phyloP scores from a whole-genome alignment of 208 protist genomes.

The Wallacemonas rigidus region DNA sequence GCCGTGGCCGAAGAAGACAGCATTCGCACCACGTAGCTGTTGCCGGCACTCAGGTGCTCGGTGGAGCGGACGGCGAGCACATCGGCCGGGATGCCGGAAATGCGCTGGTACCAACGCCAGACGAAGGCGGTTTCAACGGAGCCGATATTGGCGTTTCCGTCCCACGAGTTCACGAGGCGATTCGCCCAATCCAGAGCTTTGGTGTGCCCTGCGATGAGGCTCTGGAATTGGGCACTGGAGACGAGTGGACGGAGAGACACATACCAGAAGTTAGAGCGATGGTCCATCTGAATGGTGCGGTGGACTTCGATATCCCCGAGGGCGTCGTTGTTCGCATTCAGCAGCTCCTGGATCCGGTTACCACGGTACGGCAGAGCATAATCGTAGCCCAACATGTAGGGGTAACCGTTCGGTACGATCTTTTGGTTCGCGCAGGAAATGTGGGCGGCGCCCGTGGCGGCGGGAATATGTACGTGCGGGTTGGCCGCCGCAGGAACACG shows the following conservation, averaged over 20 bases:
- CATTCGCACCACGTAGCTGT: constrained; percentile 39
- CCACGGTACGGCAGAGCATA: constrained; percentile 50
- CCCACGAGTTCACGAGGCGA: constrained; percentile 40
- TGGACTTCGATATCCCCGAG: constrained; percentile 28
- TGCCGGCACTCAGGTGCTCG: constrained; percentile 18
- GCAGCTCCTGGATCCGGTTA: constrained; percentile 41
- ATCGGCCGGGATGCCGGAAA: constrained; percentile 45
- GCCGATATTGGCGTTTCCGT: constrained; percentile 35
- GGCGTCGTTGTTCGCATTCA: constrained; percentile 21
- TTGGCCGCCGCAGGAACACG: constrained; percentile 24
- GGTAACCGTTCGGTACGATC: constrained; percentile 44
- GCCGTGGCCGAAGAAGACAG: constrained; percentile 22
- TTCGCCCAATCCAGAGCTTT: constrained; percentile 25
- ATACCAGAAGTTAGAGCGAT: constrained; percentile 51
- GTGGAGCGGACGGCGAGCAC: constrained; percentile 19
- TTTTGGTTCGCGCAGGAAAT: constrained; percentile 64
- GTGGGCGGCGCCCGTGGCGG: constrained; percentile 28
- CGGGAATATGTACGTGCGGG: constrained; percentile 46
- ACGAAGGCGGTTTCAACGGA: constrained; percentile 56
- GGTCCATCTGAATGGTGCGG: constrained; percentile 46
- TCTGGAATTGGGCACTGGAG: constrained; percentile 21
- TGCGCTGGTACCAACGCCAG: constrained; percentile 58
- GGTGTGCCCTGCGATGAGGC: constrained; percentile 24
- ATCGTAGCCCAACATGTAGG: constrained; percentile 49
- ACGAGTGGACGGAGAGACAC: constrained; percentile 36